These are phyloP conservation scores for Daedaleopsis sinensis DNA, from an alignment of 768 basidiomycete species.

Conservation along the genomic window DNA sequence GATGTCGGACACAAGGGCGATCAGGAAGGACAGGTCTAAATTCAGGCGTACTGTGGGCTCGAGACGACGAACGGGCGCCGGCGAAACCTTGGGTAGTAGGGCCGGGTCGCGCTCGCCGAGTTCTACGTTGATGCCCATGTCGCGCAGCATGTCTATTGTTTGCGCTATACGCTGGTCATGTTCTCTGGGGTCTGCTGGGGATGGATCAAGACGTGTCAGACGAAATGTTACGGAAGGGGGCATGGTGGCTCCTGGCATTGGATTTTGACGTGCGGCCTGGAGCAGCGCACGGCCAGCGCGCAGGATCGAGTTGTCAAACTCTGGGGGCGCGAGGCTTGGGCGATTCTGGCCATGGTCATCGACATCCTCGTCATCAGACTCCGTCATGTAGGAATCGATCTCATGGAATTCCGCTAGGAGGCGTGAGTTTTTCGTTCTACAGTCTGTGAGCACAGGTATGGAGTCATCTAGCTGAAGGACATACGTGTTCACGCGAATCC, in stretches of 20 bases:
- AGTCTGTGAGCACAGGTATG: not conserved
- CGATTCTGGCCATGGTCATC: slow-evolving; percentile 14
- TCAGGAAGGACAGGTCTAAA: slow-evolving; percentile 82
- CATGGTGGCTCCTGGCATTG: slow-evolving; percentile 37
- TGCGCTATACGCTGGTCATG: slow-evolving; percentile 59
- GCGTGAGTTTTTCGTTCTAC: slow-evolving; percentile 75
- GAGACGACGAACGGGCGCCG: slow-evolving; percentile 19
- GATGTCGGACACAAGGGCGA: slow-evolving; percentile 50
- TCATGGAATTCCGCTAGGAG: slow-evolving; percentile 82
- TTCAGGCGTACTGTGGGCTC: slow-evolving; percentile 68
- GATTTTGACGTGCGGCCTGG: slow-evolving; percentile 62
- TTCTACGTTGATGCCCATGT: slow-evolving; percentile 68
- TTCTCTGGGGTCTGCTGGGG: slow-evolving; percentile 31
- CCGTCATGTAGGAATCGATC: slow-evolving; percentile 79
- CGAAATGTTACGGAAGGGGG: slow-evolving; percentile 60
- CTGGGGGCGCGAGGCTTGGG: slow-evolving; percentile 48
- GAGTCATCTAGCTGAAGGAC: slow-evolving; percentile 32
- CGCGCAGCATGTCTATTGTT: slow-evolving; percentile 56
- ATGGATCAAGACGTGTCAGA: slow-evolving; percentile 68
- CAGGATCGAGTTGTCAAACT: slow-evolving; percentile 75
- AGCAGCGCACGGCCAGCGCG: slow-evolving; percentile 71
- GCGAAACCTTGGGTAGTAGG: not conserved
- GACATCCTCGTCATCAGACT: slow-evolving; percentile 48
- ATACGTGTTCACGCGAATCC: slow-evolving; percentile 90
- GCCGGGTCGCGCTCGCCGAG: slow-evolving; percentile 55